Percentiles rank a stretch among this genome's conserved stretches.
Evolutionary conservation across 2,329 filamentous ascomycete species (phyloP).

Genomic region (Penicillium sp.): DNA sequence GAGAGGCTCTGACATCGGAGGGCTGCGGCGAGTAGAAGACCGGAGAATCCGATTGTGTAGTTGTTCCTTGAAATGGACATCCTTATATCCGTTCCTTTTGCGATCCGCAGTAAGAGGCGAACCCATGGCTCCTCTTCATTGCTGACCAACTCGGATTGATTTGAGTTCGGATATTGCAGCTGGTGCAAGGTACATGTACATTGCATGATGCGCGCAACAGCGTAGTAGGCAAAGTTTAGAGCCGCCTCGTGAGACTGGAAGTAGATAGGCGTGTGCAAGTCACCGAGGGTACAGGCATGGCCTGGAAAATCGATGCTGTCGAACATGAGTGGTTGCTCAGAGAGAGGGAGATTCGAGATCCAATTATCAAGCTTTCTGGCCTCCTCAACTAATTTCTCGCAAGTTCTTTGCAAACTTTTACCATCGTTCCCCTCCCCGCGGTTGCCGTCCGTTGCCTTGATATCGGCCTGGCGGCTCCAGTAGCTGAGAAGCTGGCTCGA

Average conservation of each 20-base stretch:
- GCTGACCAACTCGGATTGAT: background rate
- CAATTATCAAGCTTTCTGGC: slow-evolving; percentile 24
- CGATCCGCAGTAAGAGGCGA: slow-evolving; percentile 21
- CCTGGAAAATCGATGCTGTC: background rate
- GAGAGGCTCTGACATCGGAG: slow-evolving; percentile 26
- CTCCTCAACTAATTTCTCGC: background rate
- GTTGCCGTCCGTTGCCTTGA: background rate
- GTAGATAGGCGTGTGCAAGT: background rate
- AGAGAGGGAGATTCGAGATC: slow-evolving; percentile 23
- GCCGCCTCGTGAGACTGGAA: slow-evolving; percentile 30
- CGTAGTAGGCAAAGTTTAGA: slow-evolving; percentile 32
- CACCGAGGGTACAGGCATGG: background rate
- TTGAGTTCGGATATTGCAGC: background rate
- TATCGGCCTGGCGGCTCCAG: slow-evolving; percentile 6
- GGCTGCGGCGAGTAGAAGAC: slow-evolving; percentile 27
- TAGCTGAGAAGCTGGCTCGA: slow-evolving; percentile 15
- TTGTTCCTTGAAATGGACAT: slow-evolving; percentile 23
- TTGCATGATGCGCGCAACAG: slow-evolving; percentile 32
- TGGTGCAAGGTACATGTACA: slow-evolving; percentile 17
- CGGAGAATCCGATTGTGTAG: slow-evolving; percentile 34
- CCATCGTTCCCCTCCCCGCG: background rate
- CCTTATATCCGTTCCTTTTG: slow-evolving; percentile 22
- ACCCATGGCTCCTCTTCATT: slow-evolving; percentile 21
- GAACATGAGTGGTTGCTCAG: slow-evolving; percentile 21
- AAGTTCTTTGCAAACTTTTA: background rate